phyloP scores from a whole-genome alignment of 768 basidiomycete genomes.

The Phylloporus sp. region DNA sequence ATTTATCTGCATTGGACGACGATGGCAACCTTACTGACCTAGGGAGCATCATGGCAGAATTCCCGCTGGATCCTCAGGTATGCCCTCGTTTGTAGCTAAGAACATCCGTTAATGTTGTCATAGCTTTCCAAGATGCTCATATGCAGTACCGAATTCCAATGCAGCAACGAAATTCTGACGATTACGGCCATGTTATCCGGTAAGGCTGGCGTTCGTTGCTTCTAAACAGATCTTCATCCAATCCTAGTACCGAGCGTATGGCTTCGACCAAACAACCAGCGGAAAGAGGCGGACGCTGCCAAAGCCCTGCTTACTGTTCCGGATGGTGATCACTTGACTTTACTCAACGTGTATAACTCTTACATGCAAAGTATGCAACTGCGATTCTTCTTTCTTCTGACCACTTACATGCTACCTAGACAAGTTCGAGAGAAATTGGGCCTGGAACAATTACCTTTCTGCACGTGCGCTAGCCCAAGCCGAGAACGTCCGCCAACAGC shows the following conservation, averaged over 20 bases:
- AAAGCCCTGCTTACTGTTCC: constrained; percentile 87
- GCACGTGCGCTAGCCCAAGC: constrained; percentile 81
- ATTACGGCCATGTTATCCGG: constrained; percentile 97
- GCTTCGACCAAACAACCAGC: constrained; percentile 82
- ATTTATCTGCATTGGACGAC: constrained; percentile 88
- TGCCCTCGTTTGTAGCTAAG: constrained; percentile 5
- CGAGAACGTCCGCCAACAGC: constrained; percentile 87
- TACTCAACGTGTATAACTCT: constrained; percentile 94
- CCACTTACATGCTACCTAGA: constrained; percentile 40
- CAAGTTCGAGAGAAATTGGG: constrained; percentile 78
- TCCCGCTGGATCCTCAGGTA: constrained; percentile 97
- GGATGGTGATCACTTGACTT: constrained; percentile 92
- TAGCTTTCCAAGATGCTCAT: constrained; percentile 90
- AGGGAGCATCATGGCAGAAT: constrained; percentile 93
- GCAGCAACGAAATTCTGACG: constrained; percentile 92
- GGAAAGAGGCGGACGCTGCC: constrained; percentile 89
- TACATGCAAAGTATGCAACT: constrained; percentile 69
- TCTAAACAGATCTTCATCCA: not conserved
- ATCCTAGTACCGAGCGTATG: constrained; percentile 78
- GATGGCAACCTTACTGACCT: constrained; percentile 87
- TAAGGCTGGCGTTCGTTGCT: constrained; percentile 30
- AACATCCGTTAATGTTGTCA: not conserved
- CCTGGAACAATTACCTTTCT: constrained; percentile 87
- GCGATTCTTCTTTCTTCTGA: not conserved
- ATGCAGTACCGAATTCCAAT: constrained; percentile 90